Conservation (phyloP, 495 filamentous ascomycete genomes). For the Penicillium crystallinum region DNA sequence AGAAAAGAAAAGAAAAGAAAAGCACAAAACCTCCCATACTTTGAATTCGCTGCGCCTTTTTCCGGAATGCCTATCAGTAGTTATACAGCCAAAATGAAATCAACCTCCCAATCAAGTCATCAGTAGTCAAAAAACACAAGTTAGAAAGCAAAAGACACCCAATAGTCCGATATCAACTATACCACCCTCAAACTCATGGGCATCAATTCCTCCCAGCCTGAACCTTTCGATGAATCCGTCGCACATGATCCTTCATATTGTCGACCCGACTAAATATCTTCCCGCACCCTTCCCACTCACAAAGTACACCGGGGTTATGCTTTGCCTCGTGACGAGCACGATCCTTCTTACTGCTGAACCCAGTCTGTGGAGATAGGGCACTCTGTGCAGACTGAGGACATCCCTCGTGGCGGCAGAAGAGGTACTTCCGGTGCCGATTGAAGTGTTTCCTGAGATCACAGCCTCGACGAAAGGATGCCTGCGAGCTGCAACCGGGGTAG, state of each 20-base stretch:
- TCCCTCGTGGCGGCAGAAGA: slow-evolving; percentile 58
- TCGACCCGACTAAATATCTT: slow-evolving; percentile 59
- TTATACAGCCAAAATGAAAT: not conserved
- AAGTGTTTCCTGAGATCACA: slow-evolving; percentile 64
- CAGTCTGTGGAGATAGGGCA: slow-evolving; percentile 39
- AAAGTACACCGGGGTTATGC: slow-evolving; percentile 55
- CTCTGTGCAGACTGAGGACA: slow-evolving; percentile 52
- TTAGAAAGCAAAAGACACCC: not conserved
- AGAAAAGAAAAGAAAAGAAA: not conserved
- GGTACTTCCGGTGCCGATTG: slow-evolving; percentile 56
- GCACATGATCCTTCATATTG: slow-evolving; percentile 59
- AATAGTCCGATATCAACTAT: no score
- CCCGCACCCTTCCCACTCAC: slow-evolving; percentile 54
- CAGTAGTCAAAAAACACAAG: not conserved
- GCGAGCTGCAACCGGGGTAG: slow-evolving; percentile 53
- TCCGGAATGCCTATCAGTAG: not conserved
- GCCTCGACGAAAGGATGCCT: slow-evolving; percentile 51
- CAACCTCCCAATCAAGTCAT: not conserved
- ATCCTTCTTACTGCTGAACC: slow-evolving; percentile 63
- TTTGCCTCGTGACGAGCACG: slow-evolving; percentile 57
- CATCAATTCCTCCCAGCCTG: not conserved
- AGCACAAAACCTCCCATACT: not conserved
- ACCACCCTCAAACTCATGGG: no score
- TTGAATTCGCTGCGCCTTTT: not conserved
- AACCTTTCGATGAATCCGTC: slow-evolving; percentile 37